These are phyloP conservation scores for Echium plantagineum DNA, from an alignment of 257 asterid species.

Conservation along the genomic window DNA sequence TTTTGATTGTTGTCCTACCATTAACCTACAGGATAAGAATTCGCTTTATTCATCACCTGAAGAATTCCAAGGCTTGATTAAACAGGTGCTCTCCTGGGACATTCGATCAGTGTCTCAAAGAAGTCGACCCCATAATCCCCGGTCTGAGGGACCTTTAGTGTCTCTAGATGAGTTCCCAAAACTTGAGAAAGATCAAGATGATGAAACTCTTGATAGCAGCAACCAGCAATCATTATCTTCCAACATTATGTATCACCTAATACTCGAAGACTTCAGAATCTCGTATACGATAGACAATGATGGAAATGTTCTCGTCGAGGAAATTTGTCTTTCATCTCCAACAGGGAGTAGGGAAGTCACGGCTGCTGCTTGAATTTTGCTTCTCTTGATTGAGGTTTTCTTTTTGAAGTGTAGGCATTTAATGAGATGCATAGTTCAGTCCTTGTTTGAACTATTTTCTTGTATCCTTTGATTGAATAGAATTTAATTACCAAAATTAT, in stretches of 20 bases:
- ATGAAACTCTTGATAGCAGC: constrained; percentile 24
- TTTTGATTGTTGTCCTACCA: constrained; percentile 1
- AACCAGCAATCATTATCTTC: constrained; percentile 13
- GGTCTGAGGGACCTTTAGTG: constrained; percentile 9
- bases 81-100: constrained; percentile 38
- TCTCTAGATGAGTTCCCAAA: constrained; percentile 3
- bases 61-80: constrained; percentile 53
- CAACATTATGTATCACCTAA: constrained; percentile 45
- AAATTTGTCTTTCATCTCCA: constrained; percentile 19
- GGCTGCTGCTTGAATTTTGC: not conserved
- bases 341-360: constrained; percentile 8
- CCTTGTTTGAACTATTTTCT: too few relatives aligned
- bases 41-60: constrained; percentile 55
- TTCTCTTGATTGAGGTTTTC: not conserved
- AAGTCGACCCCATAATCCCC: constrained; percentile 32
- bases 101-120: constrained; percentile 66
- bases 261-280: constrained; percentile 57
- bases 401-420: too few relatives aligned
- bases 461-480: too few relatives aligned
- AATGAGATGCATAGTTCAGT: too few relatives aligned
- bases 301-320: constrained; percentile 58
- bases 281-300: constrained; percentile 55
- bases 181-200: constrained; percentile 16
- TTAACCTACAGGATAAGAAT: constrained; percentile 32
- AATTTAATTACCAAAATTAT: too few relatives aligned